Base-by-base conservation (phyloP, 2,329 filamentous ascomycete species). In the Hypoxylon sp. region DNA sequence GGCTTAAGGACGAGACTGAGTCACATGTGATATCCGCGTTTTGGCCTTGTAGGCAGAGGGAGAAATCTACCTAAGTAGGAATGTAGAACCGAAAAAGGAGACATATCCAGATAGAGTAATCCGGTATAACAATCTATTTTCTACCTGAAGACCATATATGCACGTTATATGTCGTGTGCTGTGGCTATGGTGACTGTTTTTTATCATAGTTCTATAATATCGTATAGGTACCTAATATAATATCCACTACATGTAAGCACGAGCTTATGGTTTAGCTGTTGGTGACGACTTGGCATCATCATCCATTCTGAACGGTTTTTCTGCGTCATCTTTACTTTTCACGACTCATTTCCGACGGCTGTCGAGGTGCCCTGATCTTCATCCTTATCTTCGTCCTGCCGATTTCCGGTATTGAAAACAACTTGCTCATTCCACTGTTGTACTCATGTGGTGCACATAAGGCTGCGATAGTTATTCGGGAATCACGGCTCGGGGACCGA, bases 1-100 rank as follows among this genome's bases (percentile, higher is more conserved):
- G 67, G 63, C 67, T 45, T 67, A 59, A 53, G 57, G 43, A 17
- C 13, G 41, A n/a, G 28, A 25, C 5, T 17, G 19, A 30, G 5
- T 30, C 5, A 30, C 28, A 9, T 30, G 5, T 9, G 5, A 2
- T 30, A 30, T 30, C 28, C 5, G 28, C 7, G 9, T 9, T 30
- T 30, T 30, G 28, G 28, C 9, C 28, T 30, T 6, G 28, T 30
- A n/a, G 34, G 13, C 34, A 36, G 32, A 34, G 32, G 34, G 34
- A 6, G 34, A 6, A 36, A 14, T 14, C 11, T 30, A 30, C 28
- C 28, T 30, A 30, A 36, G 13, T 36, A 36, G 34, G 34, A 13
- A 36, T 36, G 13, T n/a, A 36, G 34, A n/a, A 36, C 34, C 34
- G 13, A 36, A 45, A 45, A 45, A 23, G 21, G 21, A 10, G 41